Evolutionary conservation across 768 basidiomycete genomes (phyloP), one percentile per base, ranked within the genome.

Genomic region (Russula olivacea): DNA sequence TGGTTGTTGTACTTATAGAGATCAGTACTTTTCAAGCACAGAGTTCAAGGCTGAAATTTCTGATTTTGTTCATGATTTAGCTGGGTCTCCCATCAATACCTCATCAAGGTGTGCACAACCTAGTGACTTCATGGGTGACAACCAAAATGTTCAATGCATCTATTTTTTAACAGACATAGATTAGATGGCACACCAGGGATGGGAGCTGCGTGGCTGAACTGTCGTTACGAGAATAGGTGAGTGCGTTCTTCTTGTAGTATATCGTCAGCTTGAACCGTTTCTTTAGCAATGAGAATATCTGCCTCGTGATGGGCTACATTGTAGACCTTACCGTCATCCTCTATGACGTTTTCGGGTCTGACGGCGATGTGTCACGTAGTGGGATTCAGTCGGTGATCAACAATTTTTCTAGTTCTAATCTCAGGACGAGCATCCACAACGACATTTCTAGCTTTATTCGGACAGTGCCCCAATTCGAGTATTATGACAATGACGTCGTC

Each of bases 271-370:
- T 57, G 8, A 52, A 19, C 32, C 25, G 4, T 58, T n/a, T 23
- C 12, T 52, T 30, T 49, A 62, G 61, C 6, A 14, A 17, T 1
- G 56, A 62, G 49, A 36, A 62, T 43, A 10, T 58, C 4, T 36
- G 50, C 15, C 36, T 32, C 14, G 50, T 52, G 25, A 28, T 58
- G 56, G 55, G 56, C 41, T 62, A 62, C 49, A 58, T 62, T 12
- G 56, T 62, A 30, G 25, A 52, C 47, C 52, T 63, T 12, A 63
- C 51, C 0, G 12, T 54, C 5, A 40, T 63, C 23, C n/a, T 59
- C 11, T 14, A n/a, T 4, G 11, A 21, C 36, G 4, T 63, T 19
- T 63, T 34, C 34, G 30, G n/a, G n/a, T 23, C n/a, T 40, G 3
- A 36, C 2, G 10, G 4, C 14, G 21, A 40, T 19, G 28, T 54